Percentiles rank a stretch among this genome's conserved stretches.
Conservation (phyloP, 2,329 filamentous ascomycete species). For the Lasiodiplodia theobromae region DNA sequence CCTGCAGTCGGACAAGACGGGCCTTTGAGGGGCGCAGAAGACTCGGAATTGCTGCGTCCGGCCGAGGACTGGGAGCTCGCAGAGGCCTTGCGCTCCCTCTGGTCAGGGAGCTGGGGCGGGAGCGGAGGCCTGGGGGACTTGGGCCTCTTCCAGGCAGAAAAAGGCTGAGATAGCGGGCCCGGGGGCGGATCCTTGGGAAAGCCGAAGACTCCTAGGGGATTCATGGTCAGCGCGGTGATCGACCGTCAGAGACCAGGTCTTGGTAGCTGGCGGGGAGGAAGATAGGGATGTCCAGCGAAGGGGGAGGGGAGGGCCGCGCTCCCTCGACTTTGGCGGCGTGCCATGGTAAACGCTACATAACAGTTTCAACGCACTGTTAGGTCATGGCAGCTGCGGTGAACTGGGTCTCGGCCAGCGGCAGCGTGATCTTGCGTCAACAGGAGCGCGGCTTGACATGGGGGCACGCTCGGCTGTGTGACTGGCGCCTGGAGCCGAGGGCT, state of each 20-base stretch:
- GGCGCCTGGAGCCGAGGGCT: conserved; percentile 41
- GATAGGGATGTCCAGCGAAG: conserved; percentile 29
- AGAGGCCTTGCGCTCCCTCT: conserved; percentile 38
- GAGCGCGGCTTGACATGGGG: conserved; percentile 26
- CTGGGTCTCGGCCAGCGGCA: conserved; percentile 43
- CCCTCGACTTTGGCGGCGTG: conserved; percentile 13
- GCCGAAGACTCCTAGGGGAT: conserved; percentile 48
- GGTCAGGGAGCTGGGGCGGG: conserved; percentile 35
- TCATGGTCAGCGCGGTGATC: conserved; percentile 45
- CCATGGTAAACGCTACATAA: conserved; percentile 34
- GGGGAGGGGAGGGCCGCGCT: conserved; percentile 11
- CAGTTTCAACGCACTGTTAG: conserved; percentile 39
- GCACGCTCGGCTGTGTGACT: conserved; percentile 42
- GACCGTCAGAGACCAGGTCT: conserved; percentile 17
- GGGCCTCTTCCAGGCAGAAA: conserved; percentile 44
- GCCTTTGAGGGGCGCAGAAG: not conserved
- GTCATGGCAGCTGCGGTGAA: conserved; percentile 39
- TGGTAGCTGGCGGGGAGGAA: conserved; percentile 17
- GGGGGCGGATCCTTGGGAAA: conserved; percentile 37
- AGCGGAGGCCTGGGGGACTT: conserved; percentile 41
- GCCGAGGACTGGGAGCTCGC: conserved; percentile 36
- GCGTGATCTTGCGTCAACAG: conserved; percentile 28
- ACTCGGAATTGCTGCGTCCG: conserved; percentile 8
- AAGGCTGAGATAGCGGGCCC: conserved; percentile 27
- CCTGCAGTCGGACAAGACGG: conserved; percentile 35